Percentiles rank a stretch among this genome's conserved stretches.
Evolutionary conservation across 108 stramenopile genomes (phyloP).

Genomic region (Stephanodiscus minutulus): DNA sequence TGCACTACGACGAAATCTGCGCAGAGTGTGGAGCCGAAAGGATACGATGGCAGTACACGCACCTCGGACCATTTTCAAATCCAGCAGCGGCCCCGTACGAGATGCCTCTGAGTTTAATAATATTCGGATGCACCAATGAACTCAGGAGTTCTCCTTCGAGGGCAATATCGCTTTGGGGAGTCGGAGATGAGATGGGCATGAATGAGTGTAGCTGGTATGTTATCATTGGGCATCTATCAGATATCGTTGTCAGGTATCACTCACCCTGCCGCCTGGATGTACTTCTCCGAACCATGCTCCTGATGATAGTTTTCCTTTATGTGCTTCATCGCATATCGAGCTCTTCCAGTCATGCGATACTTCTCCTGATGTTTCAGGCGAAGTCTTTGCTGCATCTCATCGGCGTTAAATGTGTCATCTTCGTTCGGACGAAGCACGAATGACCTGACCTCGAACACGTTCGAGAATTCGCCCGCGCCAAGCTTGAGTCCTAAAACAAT

Average conservation of each 20-base stretch:
- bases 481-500: conserved; percentile 10
- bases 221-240: background rate
- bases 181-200: conserved; percentile 17
- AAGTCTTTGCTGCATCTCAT: conserved; percentile 13
- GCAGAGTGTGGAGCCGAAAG: no score
- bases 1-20: background rate
- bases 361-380: conserved; percentile 24
- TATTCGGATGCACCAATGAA: conserved; percentile 64
- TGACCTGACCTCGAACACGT: conserved; percentile 10
- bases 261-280: conserved; percentile 37
- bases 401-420: background rate
- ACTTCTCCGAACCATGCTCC: conserved; percentile 5
- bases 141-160: conserved; percentile 64
- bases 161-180: conserved; percentile 53
- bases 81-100: conserved; percentile 16
- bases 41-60: background rate
- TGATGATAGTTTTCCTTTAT: conserved; percentile 26
- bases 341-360: conserved; percentile 25
- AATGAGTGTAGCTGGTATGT: background rate
- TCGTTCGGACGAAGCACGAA: background rate
- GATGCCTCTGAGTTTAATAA: conserved; percentile 58
- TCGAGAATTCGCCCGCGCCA: conserved; percentile 16
- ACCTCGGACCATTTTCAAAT: conserved; percentile 31
- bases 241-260: background rate
- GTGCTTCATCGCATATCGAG: conserved; percentile 44